phyloP scores from a whole-genome alignment of 2,329 filamentous ascomycete genomes.

The Colletotrichum brevisporum region DNA sequence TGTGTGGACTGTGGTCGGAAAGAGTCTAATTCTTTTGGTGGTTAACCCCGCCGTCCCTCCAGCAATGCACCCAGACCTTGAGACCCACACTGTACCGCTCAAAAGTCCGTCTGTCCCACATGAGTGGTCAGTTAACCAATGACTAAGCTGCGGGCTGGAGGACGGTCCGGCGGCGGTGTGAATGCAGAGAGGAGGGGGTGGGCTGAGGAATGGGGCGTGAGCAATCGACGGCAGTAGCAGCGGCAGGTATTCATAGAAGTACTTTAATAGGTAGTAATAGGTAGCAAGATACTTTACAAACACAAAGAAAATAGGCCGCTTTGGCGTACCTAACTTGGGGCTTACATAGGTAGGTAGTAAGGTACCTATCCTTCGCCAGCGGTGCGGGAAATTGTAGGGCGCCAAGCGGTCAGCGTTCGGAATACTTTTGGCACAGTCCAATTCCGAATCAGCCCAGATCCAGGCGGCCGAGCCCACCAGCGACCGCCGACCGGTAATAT shows the following conservation, averaged over 20 bases:
- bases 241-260: neutral
- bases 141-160: conserved; percentile 13
- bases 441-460: conserved; percentile 26
- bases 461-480: neutral
- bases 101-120: neutral
- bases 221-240: neutral
- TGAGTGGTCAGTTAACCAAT: neutral
- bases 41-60: conserved; percentile 1
- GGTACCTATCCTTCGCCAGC: neutral
- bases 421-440: conserved; percentile 4
- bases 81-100: conserved; percentile 2
- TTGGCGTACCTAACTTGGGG: no score
- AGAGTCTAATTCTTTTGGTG: conserved; percentile 3
- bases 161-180: conserved; percentile 11
- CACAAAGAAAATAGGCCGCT: no score
- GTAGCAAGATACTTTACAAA: neutral
- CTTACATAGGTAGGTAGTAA: neutral
- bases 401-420: conserved; percentile 13
- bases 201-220: neutral
- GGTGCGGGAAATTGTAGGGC: neutral
- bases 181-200: neutral
- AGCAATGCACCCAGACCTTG: conserved; percentile 2
- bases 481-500: no score
- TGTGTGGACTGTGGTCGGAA: no score
- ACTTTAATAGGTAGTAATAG: neutral